phyloP scores from a whole-genome alignment of 2,329 filamentous ascomycete genomes.

The Phyllosticta capitalensis region DNA sequence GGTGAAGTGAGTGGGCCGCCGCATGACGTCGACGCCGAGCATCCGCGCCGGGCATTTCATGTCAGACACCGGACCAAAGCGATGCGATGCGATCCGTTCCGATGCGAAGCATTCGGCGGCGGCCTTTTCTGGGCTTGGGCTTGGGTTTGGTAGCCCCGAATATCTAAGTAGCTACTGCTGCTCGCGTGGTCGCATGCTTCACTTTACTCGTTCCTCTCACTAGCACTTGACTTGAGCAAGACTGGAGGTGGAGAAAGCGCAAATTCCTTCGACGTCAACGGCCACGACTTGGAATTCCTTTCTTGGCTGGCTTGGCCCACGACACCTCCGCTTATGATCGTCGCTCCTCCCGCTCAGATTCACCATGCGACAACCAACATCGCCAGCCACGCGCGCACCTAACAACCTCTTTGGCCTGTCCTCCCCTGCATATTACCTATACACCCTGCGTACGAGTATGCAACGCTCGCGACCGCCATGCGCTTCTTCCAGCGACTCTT shows the following conservation, averaged over 20 bases:
- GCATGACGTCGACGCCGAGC: constrained; percentile 10
- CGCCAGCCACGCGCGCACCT: background rate
- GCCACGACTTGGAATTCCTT: background rate
- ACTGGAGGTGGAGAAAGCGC: background rate
- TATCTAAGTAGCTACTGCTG: no score
- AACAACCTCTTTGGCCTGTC: background rate
- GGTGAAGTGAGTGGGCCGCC: background rate
- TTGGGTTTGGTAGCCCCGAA: no score
- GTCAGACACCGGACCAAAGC: background rate
- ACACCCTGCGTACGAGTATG: constrained; percentile 6
- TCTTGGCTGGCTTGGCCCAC: background rate
- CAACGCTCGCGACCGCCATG: constrained; percentile 4
- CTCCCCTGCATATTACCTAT: constrained; percentile 5
- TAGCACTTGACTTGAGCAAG: no score
- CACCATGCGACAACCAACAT: background rate
- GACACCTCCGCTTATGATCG: background rate
- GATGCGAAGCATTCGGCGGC: background rate
- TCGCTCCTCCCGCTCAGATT: background rate
- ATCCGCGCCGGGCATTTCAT: background rate
- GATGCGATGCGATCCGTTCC: no score
- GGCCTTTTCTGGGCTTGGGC: no score
- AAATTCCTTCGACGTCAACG: background rate
- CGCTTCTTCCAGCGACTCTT: constrained; percentile 4
- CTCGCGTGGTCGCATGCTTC: no score
- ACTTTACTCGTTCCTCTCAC: no score